Percentiles rank a stretch among this genome's conserved stretches.
phyloP scores from a whole-genome alignment of 306 rosid genomes.

The Trifolium dubium region DNA sequence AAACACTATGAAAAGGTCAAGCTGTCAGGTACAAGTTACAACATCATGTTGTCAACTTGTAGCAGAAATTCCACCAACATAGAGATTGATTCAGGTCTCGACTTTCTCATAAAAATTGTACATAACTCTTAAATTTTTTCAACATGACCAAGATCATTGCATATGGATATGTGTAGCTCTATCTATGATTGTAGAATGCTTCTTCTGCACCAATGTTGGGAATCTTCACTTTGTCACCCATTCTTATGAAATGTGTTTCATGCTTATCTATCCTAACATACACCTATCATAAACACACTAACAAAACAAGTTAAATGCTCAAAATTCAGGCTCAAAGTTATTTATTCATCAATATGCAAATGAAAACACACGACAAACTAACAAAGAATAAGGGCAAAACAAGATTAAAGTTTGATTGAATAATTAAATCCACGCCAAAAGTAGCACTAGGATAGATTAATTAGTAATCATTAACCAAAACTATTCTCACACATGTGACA shows the following conservation, averaged over 20 bases:
- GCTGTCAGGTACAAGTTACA: neutral
- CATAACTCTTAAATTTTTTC: neutral
- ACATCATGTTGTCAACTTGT: neutral
- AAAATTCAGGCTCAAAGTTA: too few species aligned
- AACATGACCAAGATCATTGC: neutral
- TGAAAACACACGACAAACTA: too few species aligned
- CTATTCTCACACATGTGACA: conserved; percentile 7
- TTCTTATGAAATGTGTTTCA: too few species aligned
- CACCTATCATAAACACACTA: too few species aligned
- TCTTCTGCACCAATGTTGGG: neutral
- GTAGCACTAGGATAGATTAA: too few species aligned
- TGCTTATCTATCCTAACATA: too few species aligned
- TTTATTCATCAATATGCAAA: too few species aligned
- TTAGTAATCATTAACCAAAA: neutral
- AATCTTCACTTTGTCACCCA: too few species aligned
- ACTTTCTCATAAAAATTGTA: neutral
- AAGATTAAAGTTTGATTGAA: too few species aligned
- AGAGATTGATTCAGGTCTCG: neutral
- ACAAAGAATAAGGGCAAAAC: too few species aligned
- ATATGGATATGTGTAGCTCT: neutral
- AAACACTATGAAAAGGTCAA: neutral
- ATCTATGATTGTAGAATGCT: neutral
- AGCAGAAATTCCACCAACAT: neutral
- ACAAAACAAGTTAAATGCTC: too few species aligned
- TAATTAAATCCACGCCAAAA: too few species aligned